These are phyloP conservation scores for Paramarasmius palmivorus DNA, from an alignment of 1,284 basidiomycete genomes.

Conservation along the genomic window DNA sequence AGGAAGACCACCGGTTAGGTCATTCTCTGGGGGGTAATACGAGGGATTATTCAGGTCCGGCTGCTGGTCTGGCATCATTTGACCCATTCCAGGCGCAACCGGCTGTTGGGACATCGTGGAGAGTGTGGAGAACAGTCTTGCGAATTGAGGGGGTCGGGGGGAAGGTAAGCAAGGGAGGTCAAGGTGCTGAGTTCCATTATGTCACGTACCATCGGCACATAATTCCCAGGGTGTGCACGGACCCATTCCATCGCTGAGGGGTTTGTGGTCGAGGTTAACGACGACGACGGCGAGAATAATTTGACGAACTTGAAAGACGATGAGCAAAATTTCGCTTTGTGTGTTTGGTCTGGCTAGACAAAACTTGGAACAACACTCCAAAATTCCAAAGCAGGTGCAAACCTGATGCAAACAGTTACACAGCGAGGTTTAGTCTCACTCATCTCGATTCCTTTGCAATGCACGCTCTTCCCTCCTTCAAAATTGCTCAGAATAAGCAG, in stretches of 20 bases:
- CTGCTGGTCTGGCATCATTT: constrained; percentile 45
- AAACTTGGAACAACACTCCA: constrained; percentile 55
- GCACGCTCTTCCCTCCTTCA: no score
- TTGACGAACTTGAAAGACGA: constrained; percentile 14
- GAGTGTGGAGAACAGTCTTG: background rate
- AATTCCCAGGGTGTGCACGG: constrained; percentile 40
- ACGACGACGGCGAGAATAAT: constrained; percentile 19
- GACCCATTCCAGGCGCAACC: constrained; percentile 40
- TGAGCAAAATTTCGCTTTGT: constrained; percentile 20
- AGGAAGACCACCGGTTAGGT: constrained; percentile 77
- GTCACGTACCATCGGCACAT: constrained; percentile 30
- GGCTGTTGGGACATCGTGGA: constrained; percentile 37
- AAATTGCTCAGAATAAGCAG: no score
- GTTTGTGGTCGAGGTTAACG: constrained; percentile 3
- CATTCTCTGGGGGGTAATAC: constrained; percentile 73
- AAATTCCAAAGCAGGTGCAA: no score
- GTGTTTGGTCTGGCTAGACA: constrained; percentile 39
- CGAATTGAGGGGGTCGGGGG: background rate
- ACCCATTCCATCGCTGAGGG: constrained; percentile 28
- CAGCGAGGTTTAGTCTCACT: no score
- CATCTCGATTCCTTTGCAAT: no score
- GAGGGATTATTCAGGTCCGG: constrained; percentile 55
- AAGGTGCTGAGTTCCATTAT: constrained; percentile 4
- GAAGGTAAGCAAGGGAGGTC: background rate
- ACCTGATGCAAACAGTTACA: no score